Percentiles rank a stretch among this genome's conserved stretches.
Conservation (phyloP, 345 rosid genomes). For the Gossypium stocksii region DNA sequence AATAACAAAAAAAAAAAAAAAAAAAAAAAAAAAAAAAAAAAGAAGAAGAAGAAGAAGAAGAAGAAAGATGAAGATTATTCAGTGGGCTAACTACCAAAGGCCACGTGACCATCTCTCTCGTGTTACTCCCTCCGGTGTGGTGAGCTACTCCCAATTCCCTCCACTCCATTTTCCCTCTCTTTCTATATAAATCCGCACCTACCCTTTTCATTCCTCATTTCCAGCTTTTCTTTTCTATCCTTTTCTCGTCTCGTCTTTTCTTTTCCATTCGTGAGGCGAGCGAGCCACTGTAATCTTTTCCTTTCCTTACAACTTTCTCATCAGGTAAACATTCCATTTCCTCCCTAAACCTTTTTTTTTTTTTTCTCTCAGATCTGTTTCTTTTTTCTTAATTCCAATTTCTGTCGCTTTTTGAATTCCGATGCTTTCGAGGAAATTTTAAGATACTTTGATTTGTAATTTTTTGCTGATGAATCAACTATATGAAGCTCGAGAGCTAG, state of each 20-base stretch:
- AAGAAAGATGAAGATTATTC: neutral
- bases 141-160: constrained; percentile 6
- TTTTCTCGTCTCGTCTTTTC: neutral
- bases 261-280: constrained; percentile 9
- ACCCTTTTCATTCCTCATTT: constrained; percentile 4
- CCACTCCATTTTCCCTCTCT: constrained; percentile 6
- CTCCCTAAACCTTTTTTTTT: neutral
- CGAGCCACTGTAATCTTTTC: neutral
- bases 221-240: neutral
- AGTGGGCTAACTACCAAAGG: constrained; percentile 39
- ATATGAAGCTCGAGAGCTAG: neutral
- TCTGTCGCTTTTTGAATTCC: constrained; percentile 21
- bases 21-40: too few relatives aligned
- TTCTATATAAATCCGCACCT: constrained; percentile 18
- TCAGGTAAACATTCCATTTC: constrained; percentile 16
- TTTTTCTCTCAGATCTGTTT: constrained; percentile 10
- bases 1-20: too few relatives aligned
- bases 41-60: neutral
- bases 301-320: neutral
- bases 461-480: neutral
- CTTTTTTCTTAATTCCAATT: constrained; percentile 24
- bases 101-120: constrained; percentile 37
- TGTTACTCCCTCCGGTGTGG: neutral
- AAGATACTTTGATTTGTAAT: constrained; percentile 12
- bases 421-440: constrained; percentile 22